Conservation (phyloP, 2,329 filamentous ascomycete genomes). For the Paraphoma chrysanthemicola region DNA sequence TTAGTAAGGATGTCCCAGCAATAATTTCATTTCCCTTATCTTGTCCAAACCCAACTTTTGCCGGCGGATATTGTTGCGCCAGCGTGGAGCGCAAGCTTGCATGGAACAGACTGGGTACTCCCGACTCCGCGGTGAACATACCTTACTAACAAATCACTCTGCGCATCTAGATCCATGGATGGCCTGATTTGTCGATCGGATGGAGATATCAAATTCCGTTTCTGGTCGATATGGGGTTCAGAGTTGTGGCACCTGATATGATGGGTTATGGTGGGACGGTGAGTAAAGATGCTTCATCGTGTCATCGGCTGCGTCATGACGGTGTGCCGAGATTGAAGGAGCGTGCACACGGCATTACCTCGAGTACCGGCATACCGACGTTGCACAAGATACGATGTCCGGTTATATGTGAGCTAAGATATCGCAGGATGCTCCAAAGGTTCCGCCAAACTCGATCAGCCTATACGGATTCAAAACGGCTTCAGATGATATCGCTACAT, state of each 20-base stretch:
- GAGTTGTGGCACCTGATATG: conserved; percentile 85
- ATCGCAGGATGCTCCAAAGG: conserved; percentile 51
- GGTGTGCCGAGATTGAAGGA: neutral
- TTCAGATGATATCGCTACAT: conserved; percentile 75
- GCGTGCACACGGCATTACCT: neutral
- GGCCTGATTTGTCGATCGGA: conserved; percentile 81
- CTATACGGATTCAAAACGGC: conserved; percentile 74
- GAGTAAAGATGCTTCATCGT: conserved; percentile 13
- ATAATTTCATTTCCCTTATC: conserved; percentile 1
- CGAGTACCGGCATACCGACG: neutral
- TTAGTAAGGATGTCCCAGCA: conserved; percentile 49
- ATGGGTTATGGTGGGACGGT: conserved; percentile 84
- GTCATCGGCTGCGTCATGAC: neutral
- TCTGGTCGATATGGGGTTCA: conserved; percentile 73
- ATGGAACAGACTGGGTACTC: neutral
- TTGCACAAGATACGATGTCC: neutral
- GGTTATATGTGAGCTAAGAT: conserved; percentile 17
- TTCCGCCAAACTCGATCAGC: conserved; percentile 66
- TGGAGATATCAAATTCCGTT: conserved; percentile 90
- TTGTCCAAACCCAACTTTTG: conserved; percentile 12
- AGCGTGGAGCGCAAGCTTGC: too few species aligned
- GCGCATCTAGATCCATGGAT: conserved; percentile 71
- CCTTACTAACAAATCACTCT: too few species aligned
- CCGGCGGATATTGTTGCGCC: conserved; percentile 19
- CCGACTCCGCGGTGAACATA: neutral